Base-by-base conservation (phyloP, 768 basidiomycete species). In the Amanita exitialis region DNA sequence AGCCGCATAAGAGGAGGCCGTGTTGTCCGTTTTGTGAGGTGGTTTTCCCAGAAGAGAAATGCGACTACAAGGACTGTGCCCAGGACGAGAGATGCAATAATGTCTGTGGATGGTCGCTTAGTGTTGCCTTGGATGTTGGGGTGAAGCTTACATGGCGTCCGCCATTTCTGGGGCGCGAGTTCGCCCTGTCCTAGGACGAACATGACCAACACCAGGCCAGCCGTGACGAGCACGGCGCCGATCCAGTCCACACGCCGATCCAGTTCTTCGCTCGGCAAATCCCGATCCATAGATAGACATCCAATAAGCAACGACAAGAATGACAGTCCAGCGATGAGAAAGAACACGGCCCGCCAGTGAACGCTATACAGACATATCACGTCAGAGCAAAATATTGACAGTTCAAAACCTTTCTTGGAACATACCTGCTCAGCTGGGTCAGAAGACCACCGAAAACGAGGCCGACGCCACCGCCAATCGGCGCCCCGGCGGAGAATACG, bases 401-500 rank as follows among this genome's bases (percentile, higher is more conserved):
- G 27, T 16, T 21, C 35, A 9, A 25, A 52, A 39, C 36, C 18
- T 23, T 37, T 6, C 12, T 20, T 23, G 61, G 21, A 15, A 15
- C 70, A 30, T 52, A 74, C 76, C 50, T 49, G 23, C 75, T 69
- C 9, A 65, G 64, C 57, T 89, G 76, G 0, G 82, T 86, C n/a
- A 90, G 64, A 1, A 83, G 66, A n/a, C 87, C 89, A 15, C 90
- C 90, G 0, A 90, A 53, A 0, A 80, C 66, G 27, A 72, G 72
- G 1, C 92, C 90, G 12, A 91, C 66, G 0, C 79, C 84, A 0
- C 75, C 85, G 0, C 92, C 92, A 4, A 93, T 60, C 0, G 92
- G 90, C 0, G 86, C 88, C 23, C 93, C 93, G 0, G 90, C 88
- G 0, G 84, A 75, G 56, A 92, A 94, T 0, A 83, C 80, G 0